phyloP scores from a whole-genome alignment of 2,329 filamentous ascomycete genomes.

The Helotiales sp. region DNA sequence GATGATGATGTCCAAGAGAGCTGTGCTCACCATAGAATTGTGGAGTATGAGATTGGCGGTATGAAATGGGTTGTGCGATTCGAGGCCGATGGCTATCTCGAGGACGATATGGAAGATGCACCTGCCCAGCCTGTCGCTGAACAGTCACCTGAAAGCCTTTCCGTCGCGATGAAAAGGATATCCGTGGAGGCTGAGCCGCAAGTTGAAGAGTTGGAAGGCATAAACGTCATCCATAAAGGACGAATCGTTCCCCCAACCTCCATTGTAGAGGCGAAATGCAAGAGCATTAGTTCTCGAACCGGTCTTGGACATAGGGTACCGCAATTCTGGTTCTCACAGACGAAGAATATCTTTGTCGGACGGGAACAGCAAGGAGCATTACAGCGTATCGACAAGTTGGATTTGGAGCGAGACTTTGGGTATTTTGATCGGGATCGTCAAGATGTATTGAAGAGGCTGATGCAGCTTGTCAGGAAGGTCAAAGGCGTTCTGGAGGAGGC shows the following conservation, averaged over 20 bases:
- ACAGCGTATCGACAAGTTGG: background rate
- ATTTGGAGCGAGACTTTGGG: background rate
- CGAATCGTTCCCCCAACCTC: background rate
- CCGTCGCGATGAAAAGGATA: background rate
- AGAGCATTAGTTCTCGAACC: background rate
- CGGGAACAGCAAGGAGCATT: background rate
- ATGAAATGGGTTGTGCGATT: background rate
- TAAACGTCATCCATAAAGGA: background rate
- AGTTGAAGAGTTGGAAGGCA: background rate
- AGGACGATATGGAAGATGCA: too few relatives aligned
- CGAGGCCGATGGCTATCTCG: background rate
- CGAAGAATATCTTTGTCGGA: background rate
- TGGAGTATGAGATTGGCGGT: background rate
- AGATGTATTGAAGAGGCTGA: background rate
- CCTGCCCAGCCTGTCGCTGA: too few relatives aligned
- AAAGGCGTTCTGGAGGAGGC: background rate
- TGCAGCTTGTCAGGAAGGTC: background rate
- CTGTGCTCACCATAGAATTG: background rate
- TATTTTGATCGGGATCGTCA: background rate
- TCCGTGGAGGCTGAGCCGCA: background rate
- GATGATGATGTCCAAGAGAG: background rate
- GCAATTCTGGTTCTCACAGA: background rate
- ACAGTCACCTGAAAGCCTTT: background rate
- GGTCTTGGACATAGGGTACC: background rate
- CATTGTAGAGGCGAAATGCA: background rate